Evolutionary conservation across 345 rosid genomes (phyloP).

Genomic region (Barbarea vulgaris): DNA sequence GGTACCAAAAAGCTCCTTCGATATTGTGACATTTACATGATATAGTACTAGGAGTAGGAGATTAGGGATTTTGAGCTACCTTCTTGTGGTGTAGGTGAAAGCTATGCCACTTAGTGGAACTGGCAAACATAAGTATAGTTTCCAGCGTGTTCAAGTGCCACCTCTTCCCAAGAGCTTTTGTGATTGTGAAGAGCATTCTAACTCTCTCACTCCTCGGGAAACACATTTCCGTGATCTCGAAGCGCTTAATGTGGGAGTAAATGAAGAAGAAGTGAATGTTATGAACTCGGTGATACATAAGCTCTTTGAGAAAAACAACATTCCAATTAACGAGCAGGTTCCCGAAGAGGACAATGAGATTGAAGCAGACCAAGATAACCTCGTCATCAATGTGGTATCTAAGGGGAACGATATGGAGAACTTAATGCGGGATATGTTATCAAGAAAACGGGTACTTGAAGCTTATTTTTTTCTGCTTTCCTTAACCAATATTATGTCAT

Average conservation of each 20-base stretch:
- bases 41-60: not conserved
- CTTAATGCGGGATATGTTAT: slow-evolving; percentile 27
- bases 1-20: slow-evolving; percentile 42
- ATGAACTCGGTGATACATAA: slow-evolving; percentile 79
- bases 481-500: not conserved
- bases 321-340: slow-evolving; percentile 18
- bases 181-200: slow-evolving; percentile 85
- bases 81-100: slow-evolving; percentile 55
- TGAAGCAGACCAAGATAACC: slow-evolving; percentile 48
- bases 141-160: slow-evolving; percentile 61
- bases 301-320: slow-evolving; percentile 58
- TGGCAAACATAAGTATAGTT: slow-evolving; percentile 91
- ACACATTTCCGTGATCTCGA: slow-evolving; percentile 41
- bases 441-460: slow-evolving; percentile 46
- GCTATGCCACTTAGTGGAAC: slow-evolving; percentile 71
- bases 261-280: slow-evolving; percentile 62
- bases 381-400: slow-evolving; percentile 55
- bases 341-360: slow-evolving; percentile 38
- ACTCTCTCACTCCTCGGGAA: slow-evolving; percentile 32
- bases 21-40: not conserved
- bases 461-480: not conserved
- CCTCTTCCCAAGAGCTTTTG: slow-evolving; percentile 69
- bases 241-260: slow-evolving; percentile 43
- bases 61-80: slow-evolving; percentile 3
- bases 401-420: slow-evolving; percentile 30